These are phyloP conservation scores for Fusarium humuli DNA, from an alignment of 2,329 filamentous ascomycete species.

Conservation along the genomic window DNA sequence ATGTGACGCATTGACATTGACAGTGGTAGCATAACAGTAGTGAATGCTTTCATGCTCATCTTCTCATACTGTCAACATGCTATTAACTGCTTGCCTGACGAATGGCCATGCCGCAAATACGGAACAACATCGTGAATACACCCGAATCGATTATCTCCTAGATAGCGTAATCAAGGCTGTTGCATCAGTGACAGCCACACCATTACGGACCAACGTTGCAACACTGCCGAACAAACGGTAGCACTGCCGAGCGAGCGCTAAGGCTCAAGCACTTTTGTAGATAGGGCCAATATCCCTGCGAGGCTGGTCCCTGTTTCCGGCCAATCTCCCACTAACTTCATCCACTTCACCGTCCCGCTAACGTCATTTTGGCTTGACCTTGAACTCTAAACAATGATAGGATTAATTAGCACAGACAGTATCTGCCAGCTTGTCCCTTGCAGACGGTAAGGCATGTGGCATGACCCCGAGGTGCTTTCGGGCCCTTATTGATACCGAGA, in stretches of 20 bases:
- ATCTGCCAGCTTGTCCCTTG: not conserved
- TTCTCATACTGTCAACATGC: not conserved
- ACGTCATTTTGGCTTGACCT: not conserved
- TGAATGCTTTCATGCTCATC: not conserved
- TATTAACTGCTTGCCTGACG: not conserved
- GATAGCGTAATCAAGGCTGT: not conserved
- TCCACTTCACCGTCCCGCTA: not conserved
- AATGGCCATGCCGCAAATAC: not conserved
- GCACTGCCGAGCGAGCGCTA: not conserved
- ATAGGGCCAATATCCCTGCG: not conserved
- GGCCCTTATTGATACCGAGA: not conserved
- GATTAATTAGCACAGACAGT: not conserved
- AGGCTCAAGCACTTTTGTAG: not conserved
- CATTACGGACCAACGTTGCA: not conserved
- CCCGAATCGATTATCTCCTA: not conserved
- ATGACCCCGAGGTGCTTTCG: not conserved
- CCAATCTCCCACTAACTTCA: not conserved
- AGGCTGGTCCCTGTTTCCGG: not conserved
- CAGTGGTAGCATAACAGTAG: not conserved
- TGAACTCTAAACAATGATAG: not conserved
- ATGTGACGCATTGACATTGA: not conserved
- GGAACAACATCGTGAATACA: not conserved
- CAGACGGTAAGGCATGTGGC: not conserved
- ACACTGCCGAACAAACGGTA: not conserved
- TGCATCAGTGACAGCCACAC: not conserved